Conservation (phyloP, 352 stramenopile species). For the Phytopythium oedochilum region DNA sequence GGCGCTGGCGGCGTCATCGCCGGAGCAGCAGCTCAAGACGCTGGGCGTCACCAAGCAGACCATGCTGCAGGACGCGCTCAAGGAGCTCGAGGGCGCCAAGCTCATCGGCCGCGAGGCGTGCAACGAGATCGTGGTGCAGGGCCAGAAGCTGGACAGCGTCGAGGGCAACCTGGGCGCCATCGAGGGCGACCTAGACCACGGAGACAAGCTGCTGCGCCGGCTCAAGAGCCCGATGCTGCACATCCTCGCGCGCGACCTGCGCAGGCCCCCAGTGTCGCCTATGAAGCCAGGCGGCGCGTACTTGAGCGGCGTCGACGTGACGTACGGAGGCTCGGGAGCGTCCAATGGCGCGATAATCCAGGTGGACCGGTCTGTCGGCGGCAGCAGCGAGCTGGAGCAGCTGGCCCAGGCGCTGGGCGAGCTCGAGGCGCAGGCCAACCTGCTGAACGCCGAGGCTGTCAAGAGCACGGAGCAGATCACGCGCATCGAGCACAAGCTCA, state of each 20-base stretch:
- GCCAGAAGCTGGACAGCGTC: slow-evolving; percentile 70
- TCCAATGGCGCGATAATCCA: not conserved
- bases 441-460: slow-evolving; percentile 60
- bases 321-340: not conserved
- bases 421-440: slow-evolving; percentile 63
- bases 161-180: slow-evolving; percentile 57
- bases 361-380: slow-evolving; percentile 12
- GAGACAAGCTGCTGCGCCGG: slow-evolving; percentile 65
- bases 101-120: slow-evolving; percentile 59
- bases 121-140: slow-evolving; percentile 68
- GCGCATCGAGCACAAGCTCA: slow-evolving; percentile 63
- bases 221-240: slow-evolving; percentile 70
- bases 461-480: slow-evolving; percentile 71
- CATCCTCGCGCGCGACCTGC: slow-evolving; percentile 46
- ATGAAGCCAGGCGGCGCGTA: slow-evolving; percentile 14
- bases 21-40: slow-evolving; percentile 68
- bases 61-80: slow-evolving; percentile 63
- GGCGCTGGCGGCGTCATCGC: slow-evolving; percentile 18
- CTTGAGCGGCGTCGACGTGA: slow-evolving; percentile 4
- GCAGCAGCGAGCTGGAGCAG: slow-evolving; percentile 53
- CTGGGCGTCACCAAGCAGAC: slow-evolving; percentile 53
- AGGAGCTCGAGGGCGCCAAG: slow-evolving; percentile 71
- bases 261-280: slow-evolving; percentile 2
- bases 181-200: slow-evolving; percentile 60
- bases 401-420: slow-evolving; percentile 56